Evolutionary conservation across 129 eudicot genomes (phyloP), one percentile per base, ranked within the genome.

Genomic region (Chrysanthemum seticuspe): DNA sequence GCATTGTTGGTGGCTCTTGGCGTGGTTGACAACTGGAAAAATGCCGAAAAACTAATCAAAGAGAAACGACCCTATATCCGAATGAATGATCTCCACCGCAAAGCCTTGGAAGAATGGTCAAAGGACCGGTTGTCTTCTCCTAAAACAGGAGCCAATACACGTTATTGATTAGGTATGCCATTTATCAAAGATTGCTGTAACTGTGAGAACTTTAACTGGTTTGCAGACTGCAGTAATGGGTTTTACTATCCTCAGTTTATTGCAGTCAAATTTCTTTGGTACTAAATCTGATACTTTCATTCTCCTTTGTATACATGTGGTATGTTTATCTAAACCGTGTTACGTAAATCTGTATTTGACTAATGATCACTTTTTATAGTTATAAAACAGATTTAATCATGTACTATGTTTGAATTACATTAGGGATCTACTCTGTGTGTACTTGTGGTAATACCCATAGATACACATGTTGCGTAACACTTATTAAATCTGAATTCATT

Each of bases 31-130:
- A 86, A 91, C 67, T 91, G 97, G 97, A 91, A 88, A 83, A 83
- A 29, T 52, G 97, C 96, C 50, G 97, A 91, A 79, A 91, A 84
- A 65, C 45, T 91, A 16, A 84, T 91, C 31, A 57, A 62, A 70
- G 81, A 83, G 54, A 86, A 77, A 62, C 81, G 97, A 50, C 97
- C 97, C 13, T 88, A 71, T 74, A 91, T 91, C 13, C 76, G 87
- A n/a, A 84, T 91, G 89, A 91, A 91, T 65, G 69, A 87, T 74
- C 92, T 91, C 15, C 97, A 91, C 63, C 87, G 96, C 18, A 70
- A 77, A 67, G 90, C 92, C 70, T 85, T 91, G 80, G 92, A 91
- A 23, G 92, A 91, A 79, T 91, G 97, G 97, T 86, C 92, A 29
- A 86, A 88, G 73, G 68, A 86, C 76, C 73, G 92, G 5, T 68